Conservation (phyloP, 2,329 filamentous ascomycete genomes). For the Fusarium succisae region DNA sequence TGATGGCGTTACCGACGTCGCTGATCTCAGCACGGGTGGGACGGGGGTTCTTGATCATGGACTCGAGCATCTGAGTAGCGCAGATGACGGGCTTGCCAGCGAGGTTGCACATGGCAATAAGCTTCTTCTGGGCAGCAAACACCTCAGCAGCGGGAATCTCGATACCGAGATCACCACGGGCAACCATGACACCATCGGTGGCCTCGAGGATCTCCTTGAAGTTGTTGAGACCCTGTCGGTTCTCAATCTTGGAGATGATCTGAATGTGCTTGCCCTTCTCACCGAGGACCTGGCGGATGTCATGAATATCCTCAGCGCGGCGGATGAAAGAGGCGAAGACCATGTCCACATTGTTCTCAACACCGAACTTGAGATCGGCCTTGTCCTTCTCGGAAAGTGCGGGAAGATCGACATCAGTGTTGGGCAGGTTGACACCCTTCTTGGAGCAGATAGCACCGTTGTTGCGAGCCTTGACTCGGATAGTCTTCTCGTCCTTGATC, state of each 20-base stretch:
- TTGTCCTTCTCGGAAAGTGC: conserved; percentile 99
- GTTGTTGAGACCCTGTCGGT: conserved; percentile 99
- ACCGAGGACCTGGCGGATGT: conserved; percentile 91
- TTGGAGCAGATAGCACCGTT: conserved; percentile 98
- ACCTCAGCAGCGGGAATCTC: conserved; percentile 99
- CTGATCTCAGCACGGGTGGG: conserved; percentile 98
- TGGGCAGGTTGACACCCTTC: conserved; percentile 99
- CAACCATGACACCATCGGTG: conserved; percentile 99
- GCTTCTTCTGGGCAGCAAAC: conserved; percentile 99
- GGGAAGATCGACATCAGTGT: conserved; percentile 97
- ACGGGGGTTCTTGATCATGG: conserved; percentile 99
- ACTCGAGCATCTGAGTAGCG: conserved; percentile 99
- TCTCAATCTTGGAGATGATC: conserved; percentile 99
- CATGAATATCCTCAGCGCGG: conserved; percentile 87
- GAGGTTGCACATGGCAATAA: conserved; percentile 99
- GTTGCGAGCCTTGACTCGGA: conserved; percentile 90
- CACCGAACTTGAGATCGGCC: conserved; percentile 90
- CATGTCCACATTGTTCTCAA: conserved; percentile 99
- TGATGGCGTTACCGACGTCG: conserved; percentile 97
- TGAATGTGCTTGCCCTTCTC: conserved; percentile 95
- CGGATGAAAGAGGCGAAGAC: conserved; percentile 99
- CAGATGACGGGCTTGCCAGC: conserved; percentile 99
- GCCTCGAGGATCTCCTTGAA: conserved; percentile 95
- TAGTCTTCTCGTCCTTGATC: conserved; percentile 86
- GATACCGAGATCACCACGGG: conserved; percentile 94